Base-by-base conservation (phyloP, 768 basidiomycete genomes). In the Asterophora lycoperdoides region DNA sequence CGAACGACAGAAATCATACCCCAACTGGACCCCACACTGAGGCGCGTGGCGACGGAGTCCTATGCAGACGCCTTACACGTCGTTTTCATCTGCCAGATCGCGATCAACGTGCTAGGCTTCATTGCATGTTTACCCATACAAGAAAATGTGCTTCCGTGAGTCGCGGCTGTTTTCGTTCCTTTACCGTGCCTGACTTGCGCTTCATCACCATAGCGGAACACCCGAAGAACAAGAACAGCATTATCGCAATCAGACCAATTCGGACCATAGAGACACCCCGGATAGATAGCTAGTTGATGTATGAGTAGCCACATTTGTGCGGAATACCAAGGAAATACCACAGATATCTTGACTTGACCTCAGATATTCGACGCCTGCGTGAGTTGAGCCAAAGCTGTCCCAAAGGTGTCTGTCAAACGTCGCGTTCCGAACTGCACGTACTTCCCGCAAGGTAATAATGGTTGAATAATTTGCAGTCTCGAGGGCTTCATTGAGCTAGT, bases 1-100 rank as follows among this genome's bases (percentile, higher is more conserved):
- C 86, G 86, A 59, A 83, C 81, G 43, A 81, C 88, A 35, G 78
- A 75, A 49, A 78, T 81, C 53, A 92, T 93, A 71, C 80, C 81
- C 53, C 68, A 66, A 40, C 71, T 94, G 44, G 68, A 79, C 18
- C 80, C 83, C 36, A 53, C 63, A 34, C 60, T 80, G 44, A 76
- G 70, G 57, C 65, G 74, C 53, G 81, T 80, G 42, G 92, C 89
- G 7, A 73, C 88, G 46, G 76, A 80, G 53, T 88, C 88, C 1
- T 94, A 93, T 68, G 81, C 81, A 39, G 79, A 81, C 60, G 87
- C 91, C 50, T 72, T 93, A 59, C 83, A 79, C 60, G 81, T 81
- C 55, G 89, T 91, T 51, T 94, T 93, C 72, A 81, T 90, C 50
- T 84, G 82, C 60, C 90, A 92, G 60, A 73, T 77, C 44, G 83